These are phyloP conservation scores for Salix koriyanagi DNA, from an alignment of 345 rosid genomes.

Conservation along the genomic window DNA sequence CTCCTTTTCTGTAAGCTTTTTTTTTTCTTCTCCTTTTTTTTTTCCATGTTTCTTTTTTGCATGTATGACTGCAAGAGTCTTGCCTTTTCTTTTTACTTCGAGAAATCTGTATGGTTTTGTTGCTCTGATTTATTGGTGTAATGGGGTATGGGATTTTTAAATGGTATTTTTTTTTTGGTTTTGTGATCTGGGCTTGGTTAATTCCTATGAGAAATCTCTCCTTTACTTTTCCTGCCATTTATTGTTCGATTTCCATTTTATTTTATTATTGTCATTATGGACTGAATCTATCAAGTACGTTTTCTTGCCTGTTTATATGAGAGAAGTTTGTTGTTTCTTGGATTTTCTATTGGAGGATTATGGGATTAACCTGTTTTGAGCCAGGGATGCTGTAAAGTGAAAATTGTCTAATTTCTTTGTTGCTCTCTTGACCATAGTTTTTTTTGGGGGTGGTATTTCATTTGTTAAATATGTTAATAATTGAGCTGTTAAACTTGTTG, in stretches of 20 bases:
- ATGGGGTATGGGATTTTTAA: conserved; percentile 19
- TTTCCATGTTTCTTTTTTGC: conserved; percentile 3
- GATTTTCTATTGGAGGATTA: background rate
- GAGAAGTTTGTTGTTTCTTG: background rate
- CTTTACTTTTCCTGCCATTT: background rate
- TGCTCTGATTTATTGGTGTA: conserved; percentile 10
- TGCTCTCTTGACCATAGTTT: too few relatives aligned
- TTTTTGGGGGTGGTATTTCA: too few relatives aligned
- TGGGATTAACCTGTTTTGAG: background rate
- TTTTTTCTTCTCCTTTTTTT: background rate
- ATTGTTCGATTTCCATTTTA: conserved; percentile 11
- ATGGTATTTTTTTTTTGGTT: conserved; percentile 8
- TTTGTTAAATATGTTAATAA: background rate
- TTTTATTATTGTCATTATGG: conserved; percentile 1
- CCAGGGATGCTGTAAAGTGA: background rate
- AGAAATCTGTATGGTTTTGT: background rate
- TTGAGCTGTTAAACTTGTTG: conserved; percentile 22
- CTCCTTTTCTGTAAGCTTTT: conserved; percentile 27
- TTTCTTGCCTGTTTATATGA: background rate
- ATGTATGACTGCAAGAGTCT: conserved; percentile 9
- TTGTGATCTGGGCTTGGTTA: conserved; percentile 32
- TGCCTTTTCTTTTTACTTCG: background rate
- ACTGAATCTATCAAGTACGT: conserved; percentile 15
- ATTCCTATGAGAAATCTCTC: conserved; percentile 17
- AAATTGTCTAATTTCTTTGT: conserved; percentile 6